Base-by-base conservation (phyloP, 169 alveolate species). In the Plasmodium ovale region DNA sequence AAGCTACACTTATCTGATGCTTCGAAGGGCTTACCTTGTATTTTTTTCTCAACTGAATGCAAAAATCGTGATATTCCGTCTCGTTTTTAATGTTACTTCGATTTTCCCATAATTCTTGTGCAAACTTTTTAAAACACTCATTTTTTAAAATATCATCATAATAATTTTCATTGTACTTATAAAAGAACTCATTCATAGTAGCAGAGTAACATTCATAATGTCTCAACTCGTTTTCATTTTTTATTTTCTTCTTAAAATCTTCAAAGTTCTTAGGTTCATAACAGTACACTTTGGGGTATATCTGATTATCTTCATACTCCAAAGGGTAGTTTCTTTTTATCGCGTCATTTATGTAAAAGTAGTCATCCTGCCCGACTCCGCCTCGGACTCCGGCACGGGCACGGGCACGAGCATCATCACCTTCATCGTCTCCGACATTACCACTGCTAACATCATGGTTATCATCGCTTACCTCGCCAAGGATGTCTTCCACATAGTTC, bases 1-100 rank as follows among this genome's bases (percentile, higher is more conserved):
- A 44, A 12, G 91, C 91, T 1, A 85, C 91, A 69, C 87, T 58
- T 14, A 85, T 85, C 49, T 92, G 94, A 37, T 93, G 94, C 87
- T 94, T 94, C 3, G 96, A 94, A 0, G 96, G 96, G 6, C 94
- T 68, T 1, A 94, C 84, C 54, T 88, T 90, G 73, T 62, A 92
- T 64, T 91, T 82, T 42, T 93, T 87, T 25, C 96, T 68, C 42
- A 94, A 19, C 51, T 85, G 72, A 12, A 69, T 70, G 16, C 91
- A 85, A 7, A 85, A 27, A 21, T 85, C 84, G 16, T 85, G 29
- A 62, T 85, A 85, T 49, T 85, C 84, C 21, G 64, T 39, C 56
- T 85, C 91, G 3, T 39, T 85, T 21, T 70, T 58, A 19, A 85
- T 69, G 6, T 53, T 47, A 16, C 65, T 56, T 60, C 91, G 67